phyloP scores from a whole-genome alignment of 2,329 filamentous ascomycete species.

The Colletotrichum echinochloae region DNA sequence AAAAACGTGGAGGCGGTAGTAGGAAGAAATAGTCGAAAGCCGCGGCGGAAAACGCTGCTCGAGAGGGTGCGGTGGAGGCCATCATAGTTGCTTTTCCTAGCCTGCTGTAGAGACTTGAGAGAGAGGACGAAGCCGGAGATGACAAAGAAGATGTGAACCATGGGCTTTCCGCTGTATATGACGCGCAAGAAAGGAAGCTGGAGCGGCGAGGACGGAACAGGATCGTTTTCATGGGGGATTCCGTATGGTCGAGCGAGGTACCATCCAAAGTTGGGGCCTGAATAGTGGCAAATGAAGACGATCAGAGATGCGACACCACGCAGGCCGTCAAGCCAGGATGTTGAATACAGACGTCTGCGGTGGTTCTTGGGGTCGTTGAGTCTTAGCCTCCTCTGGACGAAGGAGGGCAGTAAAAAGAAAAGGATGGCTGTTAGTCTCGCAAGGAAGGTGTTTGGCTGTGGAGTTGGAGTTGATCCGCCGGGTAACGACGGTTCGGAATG shows the following conservation, averaged over 20 bases:
- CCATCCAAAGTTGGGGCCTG: constrained; percentile 54
- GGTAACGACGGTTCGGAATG: constrained; percentile 23
- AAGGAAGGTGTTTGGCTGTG: constrained; percentile 14
- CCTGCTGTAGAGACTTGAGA: constrained; percentile 56
- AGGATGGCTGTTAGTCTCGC: constrained; percentile 35
- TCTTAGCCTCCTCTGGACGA: constrained; percentile 47
- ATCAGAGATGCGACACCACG: constrained; percentile 62
- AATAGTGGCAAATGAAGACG: constrained; percentile 62
- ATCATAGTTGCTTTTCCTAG: constrained; percentile 53
- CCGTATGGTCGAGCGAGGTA: constrained; percentile 51
- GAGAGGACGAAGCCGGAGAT: constrained; percentile 63
- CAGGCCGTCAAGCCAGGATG: constrained; percentile 62
- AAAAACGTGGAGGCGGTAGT: constrained; percentile 57
- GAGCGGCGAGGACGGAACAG: constrained; percentile 49
- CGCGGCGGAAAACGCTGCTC: constrained; percentile 61
- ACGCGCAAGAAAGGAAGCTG: constrained; percentile 60
- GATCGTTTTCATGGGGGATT: constrained; percentile 47
- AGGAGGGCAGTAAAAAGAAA: constrained; percentile 48
- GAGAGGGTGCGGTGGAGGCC: constrained; percentile 55
- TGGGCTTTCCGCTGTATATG: constrained; percentile 58
- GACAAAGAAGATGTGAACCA: constrained; percentile 65
- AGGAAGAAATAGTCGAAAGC: constrained; percentile 60
- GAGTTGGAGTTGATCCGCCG: constrained; percentile 2
- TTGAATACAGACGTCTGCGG: constrained; percentile 50
- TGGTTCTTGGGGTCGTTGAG: constrained; percentile 39